phyloP scores from a whole-genome alignment of 495 filamentous ascomycete species.

The Parathielavia appendiculata region DNA sequence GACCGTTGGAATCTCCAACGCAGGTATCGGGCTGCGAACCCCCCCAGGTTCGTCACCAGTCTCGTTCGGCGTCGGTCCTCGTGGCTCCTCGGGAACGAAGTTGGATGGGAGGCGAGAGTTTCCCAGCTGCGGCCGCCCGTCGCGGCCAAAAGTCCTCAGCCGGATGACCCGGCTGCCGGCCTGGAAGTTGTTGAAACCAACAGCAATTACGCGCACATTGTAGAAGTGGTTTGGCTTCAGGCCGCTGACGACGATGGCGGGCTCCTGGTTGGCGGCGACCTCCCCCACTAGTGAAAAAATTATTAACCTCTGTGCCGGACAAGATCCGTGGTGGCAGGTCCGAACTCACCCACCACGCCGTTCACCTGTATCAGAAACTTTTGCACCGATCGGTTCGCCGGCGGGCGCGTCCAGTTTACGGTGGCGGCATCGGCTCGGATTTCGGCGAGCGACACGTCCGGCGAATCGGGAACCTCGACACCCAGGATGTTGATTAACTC shows the following conservation, averaged over 20 bases:
- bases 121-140: conserved; percentile 53
- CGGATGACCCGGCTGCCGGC: conserved; percentile 80
- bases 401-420: conserved; percentile 84
- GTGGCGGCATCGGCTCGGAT: conserved; percentile 81
- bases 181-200: conserved; percentile 85
- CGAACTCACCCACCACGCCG: conserved; percentile 71
- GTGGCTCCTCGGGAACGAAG: conserved; percentile 45
- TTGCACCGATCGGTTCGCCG: conserved; percentile 68
- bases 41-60: conserved; percentile 37
- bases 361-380: conserved; percentile 93
- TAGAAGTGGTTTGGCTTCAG: conserved; percentile 83
- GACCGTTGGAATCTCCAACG: conserved; percentile 53
- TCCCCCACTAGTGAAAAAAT: conserved; percentile 65
- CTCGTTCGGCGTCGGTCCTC: conserved; percentile 37
- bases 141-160: conserved; percentile 57
- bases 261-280: conserved; percentile 70
- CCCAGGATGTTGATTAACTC: conserved; percentile 85
- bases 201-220: conserved; percentile 83
- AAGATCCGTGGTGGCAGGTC: background rate
- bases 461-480: conserved; percentile 85
- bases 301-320: conserved; percentile 15
- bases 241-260: conserved; percentile 80
- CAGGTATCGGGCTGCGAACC: conserved; percentile 38
- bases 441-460: conserved; percentile 85
- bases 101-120: conserved; percentile 49